Evolutionary conservation across 2,329 filamentous ascomycete genomes (phyloP), one percentile per base, ranked within the genome.

Genomic region (Cryphonectria naterciae): DNA sequence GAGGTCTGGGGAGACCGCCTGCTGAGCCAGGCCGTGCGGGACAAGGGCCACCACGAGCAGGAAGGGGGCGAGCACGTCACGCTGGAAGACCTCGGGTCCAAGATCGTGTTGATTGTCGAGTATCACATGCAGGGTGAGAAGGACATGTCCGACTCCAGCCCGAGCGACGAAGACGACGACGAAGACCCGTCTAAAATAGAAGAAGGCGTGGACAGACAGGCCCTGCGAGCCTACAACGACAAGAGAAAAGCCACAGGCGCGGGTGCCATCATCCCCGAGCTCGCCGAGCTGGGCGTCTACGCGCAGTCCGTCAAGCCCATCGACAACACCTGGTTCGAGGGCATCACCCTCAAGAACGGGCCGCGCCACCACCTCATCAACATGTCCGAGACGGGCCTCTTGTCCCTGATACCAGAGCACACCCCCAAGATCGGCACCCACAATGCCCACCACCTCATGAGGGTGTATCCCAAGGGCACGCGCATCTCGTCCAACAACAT

Each of bases 321-420:
- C 68, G 86, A 92, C 78, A 87, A 89, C 75, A 89, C 88, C 0
- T 92, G 90, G 90, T 91, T 85, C 76, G 85, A 88, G 25, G 75
- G 80, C 4, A 83, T 81, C 2, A 74, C 79, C 22, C 78, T 87
- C 37, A 76, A 83, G 77, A 88, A 91, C 69, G 87, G 84, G 0
- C 89, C 89, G 43, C 88, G 90, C 72, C 87, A 91, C 75, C 89
- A 91, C 70, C 85, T 91, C 73, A 90, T 91, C 84, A 92, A 93
- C 75, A 85, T 92, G 3, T 92, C 90, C 2, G 90, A 92, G 77
- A 86, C 85, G 0, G 88, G 87, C 0, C 81, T 92, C 0, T 79
- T 82, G 3, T 76, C 81, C 1, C 83, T 89, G 68, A 80, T 92
- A 69, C 85, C 86, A 1, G 78, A 77, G 1, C 76, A 80, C 61